These are phyloP conservation scores for Polyplosphaeria fusca DNA, from an alignment of 495 filamentous ascomycete species.

Conservation along the genomic window DNA sequence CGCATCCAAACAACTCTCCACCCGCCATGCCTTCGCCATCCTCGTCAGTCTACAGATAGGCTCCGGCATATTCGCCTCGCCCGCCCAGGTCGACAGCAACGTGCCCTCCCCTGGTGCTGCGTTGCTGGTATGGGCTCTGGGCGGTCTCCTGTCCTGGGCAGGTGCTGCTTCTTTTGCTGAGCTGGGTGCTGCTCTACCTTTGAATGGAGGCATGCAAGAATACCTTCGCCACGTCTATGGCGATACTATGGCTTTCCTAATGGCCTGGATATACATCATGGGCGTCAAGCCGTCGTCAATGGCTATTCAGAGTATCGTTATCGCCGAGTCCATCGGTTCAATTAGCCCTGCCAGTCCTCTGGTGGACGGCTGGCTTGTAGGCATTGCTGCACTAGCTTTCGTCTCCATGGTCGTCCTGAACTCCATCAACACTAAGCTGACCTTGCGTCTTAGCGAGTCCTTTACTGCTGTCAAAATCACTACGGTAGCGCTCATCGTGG, in stretches of 20 bases:
- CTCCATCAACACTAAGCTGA: constrained; percentile 25
- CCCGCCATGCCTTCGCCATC: constrained; percentile 35
- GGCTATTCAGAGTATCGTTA: constrained; percentile 40
- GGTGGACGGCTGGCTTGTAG: constrained; percentile 33
- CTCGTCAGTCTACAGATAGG: constrained; percentile 46
- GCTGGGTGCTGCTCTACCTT: constrained; percentile 43
- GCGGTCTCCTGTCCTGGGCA: constrained; percentile 46
- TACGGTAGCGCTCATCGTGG: constrained; percentile 12
- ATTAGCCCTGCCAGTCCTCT: constrained; percentile 2
- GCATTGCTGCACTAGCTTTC: constrained; percentile 36
- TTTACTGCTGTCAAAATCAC: constrained; percentile 28
- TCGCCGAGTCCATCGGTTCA: constrained; percentile 38
- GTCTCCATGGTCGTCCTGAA: constrained; percentile 30
- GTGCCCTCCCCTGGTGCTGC: constrained; percentile 37
- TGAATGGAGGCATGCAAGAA: constrained; percentile 48
- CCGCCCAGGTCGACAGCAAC: constrained; percentile 40
- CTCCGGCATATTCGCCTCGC: constrained; percentile 46
- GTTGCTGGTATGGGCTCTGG: constrained; percentile 44
- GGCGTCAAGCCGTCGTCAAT: constrained; percentile 32
- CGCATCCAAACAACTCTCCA: constrained; percentile 19
- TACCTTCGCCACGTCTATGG: constrained; percentile 43
- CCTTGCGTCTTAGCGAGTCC: constrained; percentile 21
- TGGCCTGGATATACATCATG: constrained; percentile 42
- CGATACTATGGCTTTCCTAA: constrained; percentile 41
- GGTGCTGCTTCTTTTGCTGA: constrained; percentile 48